Evolutionary conservation across 2,329 filamentous ascomycete genomes (phyloP), one percentile per base, ranked within the genome.

Genomic region (Fusarium chaquense): DNA sequence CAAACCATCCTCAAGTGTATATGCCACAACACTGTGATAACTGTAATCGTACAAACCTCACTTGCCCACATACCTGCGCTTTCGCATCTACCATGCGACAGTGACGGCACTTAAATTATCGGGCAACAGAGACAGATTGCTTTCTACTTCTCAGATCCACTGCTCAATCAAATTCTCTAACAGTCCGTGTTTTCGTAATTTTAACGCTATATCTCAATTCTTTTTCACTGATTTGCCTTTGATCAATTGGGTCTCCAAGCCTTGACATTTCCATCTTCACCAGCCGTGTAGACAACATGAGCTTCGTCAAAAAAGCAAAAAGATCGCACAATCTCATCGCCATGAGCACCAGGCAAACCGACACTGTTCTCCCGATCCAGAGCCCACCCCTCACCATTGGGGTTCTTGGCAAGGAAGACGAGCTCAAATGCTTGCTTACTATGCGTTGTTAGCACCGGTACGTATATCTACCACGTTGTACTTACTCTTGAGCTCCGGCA

Each of bases 401-500:
- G 73, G n/a, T 77, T 80, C 62, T 84, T 86, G 26, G 85, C 83
- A 59, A 91, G 78, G 73, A 89, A 88, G 46, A 90, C 78, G 60
- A 92, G 79, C 75, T 89, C 84, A 69, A 91, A 90, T 62, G 82
- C 81, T 67, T 88, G 82, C 46, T 83, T 82, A 62, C 87, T 89
- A 18, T 11, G 3, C 3, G 5, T 3, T 6, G 15, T 55, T 35
- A 46, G 41, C 8, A 20, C 69, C 67, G 44, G 76, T 75, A 9
- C 26, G 75, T 47, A 80, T 49, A 26, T 4, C 41, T 78, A 74
- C 13, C 73, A 79, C 45, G 75, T 76, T 30, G 77, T 79, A 83
- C 85, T 77, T 81, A 90, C 89, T 90, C 90, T 73, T 91, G 90
- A 38, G 85, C 83, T n/a, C 91, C 91, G 3, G 85, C 86, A 3